Conservation (phyloP, 2,329 filamentous ascomycete species). For the Scytalidium sp. region DNA sequence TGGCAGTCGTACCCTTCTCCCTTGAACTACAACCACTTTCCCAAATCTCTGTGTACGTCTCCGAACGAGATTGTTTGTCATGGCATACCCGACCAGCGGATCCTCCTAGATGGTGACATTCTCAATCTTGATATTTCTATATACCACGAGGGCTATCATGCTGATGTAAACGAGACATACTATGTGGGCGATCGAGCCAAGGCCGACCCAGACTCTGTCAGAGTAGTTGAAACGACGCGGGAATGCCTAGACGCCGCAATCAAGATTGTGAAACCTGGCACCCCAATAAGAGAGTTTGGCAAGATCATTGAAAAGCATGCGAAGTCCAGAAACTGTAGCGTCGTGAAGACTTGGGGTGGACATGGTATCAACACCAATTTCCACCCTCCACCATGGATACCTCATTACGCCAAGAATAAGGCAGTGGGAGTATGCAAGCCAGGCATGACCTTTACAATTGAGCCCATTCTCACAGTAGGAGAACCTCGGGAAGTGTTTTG, state of each 20-base stretch:
- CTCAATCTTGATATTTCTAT: constrained; percentile 95
- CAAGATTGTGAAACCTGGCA: constrained; percentile 87
- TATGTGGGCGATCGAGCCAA: constrained; percentile 89
- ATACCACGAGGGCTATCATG: constrained; percentile 93
- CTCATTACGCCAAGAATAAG: constrained; percentile 98
- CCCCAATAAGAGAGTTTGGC: constrained; percentile 87
- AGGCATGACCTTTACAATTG: constrained; percentile 98
- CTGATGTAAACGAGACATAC: constrained; percentile 97
- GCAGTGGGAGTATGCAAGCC: constrained; percentile 90
- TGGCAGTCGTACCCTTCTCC: constrained; percentile 86
- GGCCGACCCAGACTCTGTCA: constrained; percentile 80
- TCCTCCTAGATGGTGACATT: constrained; percentile 89
- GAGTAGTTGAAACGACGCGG: constrained; percentile 85
- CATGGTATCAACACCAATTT: constrained; percentile 94
- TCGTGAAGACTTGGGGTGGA: constrained; percentile 94
- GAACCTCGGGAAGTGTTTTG: constrained; percentile 91
- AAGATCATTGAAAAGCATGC: constrained; percentile 95
- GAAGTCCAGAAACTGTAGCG: constrained; percentile 79
- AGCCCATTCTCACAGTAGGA: constrained; percentile 95
- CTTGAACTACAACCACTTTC: constrained; percentile 92
- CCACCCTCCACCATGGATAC: constrained; percentile 90
- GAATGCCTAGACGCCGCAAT: constrained; percentile 91
- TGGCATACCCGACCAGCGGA: constrained; percentile 89
- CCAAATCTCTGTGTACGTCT: constrained; percentile 96
- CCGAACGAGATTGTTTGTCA: constrained; percentile 98